Evolutionary conservation across 106 monocot genomes (phyloP).

Genomic region (Xerophyta viscosa): DNA sequence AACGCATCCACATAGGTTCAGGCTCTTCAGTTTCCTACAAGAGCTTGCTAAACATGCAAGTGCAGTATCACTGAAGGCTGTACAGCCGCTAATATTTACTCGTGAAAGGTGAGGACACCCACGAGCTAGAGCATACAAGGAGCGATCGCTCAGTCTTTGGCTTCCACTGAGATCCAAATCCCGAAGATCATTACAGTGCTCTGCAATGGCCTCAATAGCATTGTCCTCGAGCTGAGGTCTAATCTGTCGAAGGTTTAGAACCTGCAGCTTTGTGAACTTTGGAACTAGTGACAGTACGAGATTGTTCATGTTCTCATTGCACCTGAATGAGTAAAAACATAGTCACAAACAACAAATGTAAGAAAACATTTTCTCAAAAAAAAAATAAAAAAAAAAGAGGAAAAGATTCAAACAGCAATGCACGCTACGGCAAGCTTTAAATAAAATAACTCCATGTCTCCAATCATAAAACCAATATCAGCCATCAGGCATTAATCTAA

Average conservation of each 20-base stretch:
- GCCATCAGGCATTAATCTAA: too few relatives aligned
- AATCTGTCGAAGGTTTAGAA: slow-evolving; percentile 59
- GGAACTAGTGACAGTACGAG: slow-evolving; percentile 74
- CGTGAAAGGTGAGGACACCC: slow-evolving; percentile 69
- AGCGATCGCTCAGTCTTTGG: slow-evolving; percentile 55
- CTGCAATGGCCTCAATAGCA: slow-evolving; percentile 72
- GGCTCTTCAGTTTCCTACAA: slow-evolving; percentile 54
- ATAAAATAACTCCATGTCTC: too few relatives aligned
- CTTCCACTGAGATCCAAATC: slow-evolving; percentile 94
- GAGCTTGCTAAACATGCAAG: slow-evolving; percentile 49
- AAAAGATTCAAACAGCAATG: too few relatives aligned
- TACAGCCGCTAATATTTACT: slow-evolving; percentile 91
- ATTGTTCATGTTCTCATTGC: slow-evolving; percentile 82
- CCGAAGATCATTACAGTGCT: slow-evolving; percentile 66
- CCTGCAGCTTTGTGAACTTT: slow-evolving; percentile 79
- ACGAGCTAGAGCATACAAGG: slow-evolving; percentile 72
- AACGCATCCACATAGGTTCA: slow-evolving; percentile 96
- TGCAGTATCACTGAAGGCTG: slow-evolving; percentile 66
- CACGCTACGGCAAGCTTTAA: too few relatives aligned
- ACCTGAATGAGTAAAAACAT: slow-evolving; percentile 35
- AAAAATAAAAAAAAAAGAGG: too few relatives aligned
- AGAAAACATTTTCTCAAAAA: background rate
- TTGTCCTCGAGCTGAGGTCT: slow-evolving; percentile 73
- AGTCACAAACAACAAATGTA: background rate
- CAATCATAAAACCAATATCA: too few relatives aligned